These are phyloP conservation scores for Penicillium pulvis DNA, from an alignment of 495 filamentous ascomycete species.

Conservation along the genomic window DNA sequence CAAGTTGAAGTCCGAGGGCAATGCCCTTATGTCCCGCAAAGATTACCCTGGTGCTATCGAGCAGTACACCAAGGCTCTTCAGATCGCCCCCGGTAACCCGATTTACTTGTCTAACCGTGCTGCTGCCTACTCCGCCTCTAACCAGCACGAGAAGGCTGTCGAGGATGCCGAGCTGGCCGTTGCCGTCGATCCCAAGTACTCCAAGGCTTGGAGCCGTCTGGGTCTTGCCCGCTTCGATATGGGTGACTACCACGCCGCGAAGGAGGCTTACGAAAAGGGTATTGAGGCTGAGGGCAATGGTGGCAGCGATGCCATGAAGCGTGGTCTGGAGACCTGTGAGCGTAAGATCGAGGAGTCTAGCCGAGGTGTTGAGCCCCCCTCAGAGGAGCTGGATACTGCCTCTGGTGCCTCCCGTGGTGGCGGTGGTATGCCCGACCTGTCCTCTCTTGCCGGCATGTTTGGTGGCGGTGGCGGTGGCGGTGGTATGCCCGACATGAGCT, in stretches of 20 bases:
- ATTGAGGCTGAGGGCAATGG: constrained; percentile 94
- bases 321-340: constrained; percentile 89
- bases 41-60: constrained; percentile 82
- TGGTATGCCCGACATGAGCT: constrained; percentile 82
- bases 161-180: constrained; percentile 88
- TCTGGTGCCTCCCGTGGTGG: constrained; percentile 49
- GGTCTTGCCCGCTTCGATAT: constrained; percentile 88
- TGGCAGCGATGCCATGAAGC: constrained; percentile 81
- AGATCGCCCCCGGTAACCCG: constrained; percentile 79
- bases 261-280: constrained; percentile 92
- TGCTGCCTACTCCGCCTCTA: constrained; percentile 78
- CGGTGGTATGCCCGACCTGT: constrained; percentile 81
- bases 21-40: constrained; percentile 89
- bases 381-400: constrained; percentile 51
- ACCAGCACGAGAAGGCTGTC: constrained; percentile 79
- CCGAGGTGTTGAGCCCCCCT: constrained; percentile 51
- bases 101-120: constrained; percentile 98
- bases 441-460: constrained; percentile 71
- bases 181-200: constrained; percentile 84
- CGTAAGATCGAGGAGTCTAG: constrained; percentile 72
- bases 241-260: constrained; percentile 83
- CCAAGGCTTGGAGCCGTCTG: constrained; percentile 92
- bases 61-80: constrained; percentile 80
- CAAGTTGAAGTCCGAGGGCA: constrained; percentile 84
- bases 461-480: constrained; percentile 65